These are phyloP conservation scores for Helenozyma baotianmanensis DNA, from an alignment of 805 yeast genomes.

Conservation along the genomic window DNA sequence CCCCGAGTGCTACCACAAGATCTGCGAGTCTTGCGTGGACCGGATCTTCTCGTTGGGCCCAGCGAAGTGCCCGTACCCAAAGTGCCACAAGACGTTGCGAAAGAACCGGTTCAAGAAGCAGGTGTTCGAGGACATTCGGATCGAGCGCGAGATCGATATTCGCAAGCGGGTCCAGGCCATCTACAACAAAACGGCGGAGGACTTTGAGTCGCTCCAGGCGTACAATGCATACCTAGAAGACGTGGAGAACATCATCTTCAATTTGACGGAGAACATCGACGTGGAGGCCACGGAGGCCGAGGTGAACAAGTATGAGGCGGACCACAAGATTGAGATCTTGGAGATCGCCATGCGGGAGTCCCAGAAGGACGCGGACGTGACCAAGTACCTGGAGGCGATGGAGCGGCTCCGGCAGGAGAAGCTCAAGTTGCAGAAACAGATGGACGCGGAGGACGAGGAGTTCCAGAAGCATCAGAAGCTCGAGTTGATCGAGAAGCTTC, in stretches of 20 bases:
- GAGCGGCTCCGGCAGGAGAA: constrained; percentile 59
- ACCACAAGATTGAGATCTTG: constrained; percentile 68
- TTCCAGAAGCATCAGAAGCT: constrained; percentile 38
- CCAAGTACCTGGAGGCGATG: constrained; percentile 56
- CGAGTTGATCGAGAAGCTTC: constrained; percentile 37
- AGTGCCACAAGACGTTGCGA: constrained; percentile 81
- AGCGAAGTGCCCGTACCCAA: constrained; percentile 92
- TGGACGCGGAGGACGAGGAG: constrained; percentile 40
- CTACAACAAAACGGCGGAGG: constrained; percentile 75
- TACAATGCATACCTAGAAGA: constrained; percentile 80
- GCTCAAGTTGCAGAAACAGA: constrained; percentile 60
- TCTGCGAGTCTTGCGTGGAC: constrained; percentile 96
- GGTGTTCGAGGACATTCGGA: constrained; percentile 82
- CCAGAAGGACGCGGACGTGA: constrained; percentile 56
- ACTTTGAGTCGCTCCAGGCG: constrained; percentile 55
- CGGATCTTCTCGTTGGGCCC: constrained; percentile 93
- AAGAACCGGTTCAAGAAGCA: constrained; percentile 89
- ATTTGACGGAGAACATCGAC: constrained; percentile 65
- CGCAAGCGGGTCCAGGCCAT: constrained; percentile 72
- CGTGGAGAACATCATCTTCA: constrained; percentile 76
- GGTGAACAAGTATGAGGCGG: constrained; percentile 63
- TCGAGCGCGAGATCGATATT: constrained; percentile 90
- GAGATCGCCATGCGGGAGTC: constrained; percentile 71
- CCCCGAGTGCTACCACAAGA: constrained; percentile 97
- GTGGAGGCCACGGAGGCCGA: constrained; percentile 63